Conservation (phyloP, 345 rosid genomes). For the Physaria fendleri region DNA sequence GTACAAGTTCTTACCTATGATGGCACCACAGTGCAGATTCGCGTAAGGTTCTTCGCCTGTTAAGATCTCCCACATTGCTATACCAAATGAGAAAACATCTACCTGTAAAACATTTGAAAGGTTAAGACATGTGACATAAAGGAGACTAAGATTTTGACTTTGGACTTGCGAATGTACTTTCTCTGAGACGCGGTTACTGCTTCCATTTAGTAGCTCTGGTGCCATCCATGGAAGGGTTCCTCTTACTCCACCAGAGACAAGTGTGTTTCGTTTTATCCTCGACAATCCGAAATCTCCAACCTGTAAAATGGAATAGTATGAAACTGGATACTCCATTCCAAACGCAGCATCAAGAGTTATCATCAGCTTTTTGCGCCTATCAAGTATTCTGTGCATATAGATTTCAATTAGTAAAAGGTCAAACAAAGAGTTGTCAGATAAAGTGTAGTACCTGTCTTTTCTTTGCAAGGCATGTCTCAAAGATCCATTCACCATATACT, state of each 20-base stretch:
- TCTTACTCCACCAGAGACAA: constrained; percentile 84
- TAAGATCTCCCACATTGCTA: constrained; percentile 78
- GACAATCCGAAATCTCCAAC: constrained; percentile 96
- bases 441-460: constrained; percentile 51
- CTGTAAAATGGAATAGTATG: too few relatives aligned
- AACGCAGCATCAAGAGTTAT: constrained; percentile 84
- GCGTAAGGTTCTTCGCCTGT: constrained; percentile 90
- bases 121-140: neutral
- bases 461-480: constrained; percentile 63
- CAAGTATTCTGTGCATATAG: constrained; percentile 49
- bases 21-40: constrained; percentile 87
- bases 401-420: constrained; percentile 6
- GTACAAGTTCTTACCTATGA: constrained; percentile 62
- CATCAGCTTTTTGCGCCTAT: constrained; percentile 68
- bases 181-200: constrained; percentile 76
- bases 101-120: constrained; percentile 42
- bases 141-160: neutral
- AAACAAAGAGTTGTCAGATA: neutral
- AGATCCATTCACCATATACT: constrained; percentile 90
- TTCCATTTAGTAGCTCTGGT: constrained; percentile 76
- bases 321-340: constrained; percentile 92
- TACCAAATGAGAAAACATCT: constrained; percentile 90
- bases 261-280: constrained; percentile 80
- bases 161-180: constrained; percentile 38
- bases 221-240: constrained; percentile 99